Percentiles rank a stretch among this genome's conserved stretches.
phyloP scores from a whole-genome alignment of 2,329 filamentous ascomycete species.

The Elsinoe perseae region DNA sequence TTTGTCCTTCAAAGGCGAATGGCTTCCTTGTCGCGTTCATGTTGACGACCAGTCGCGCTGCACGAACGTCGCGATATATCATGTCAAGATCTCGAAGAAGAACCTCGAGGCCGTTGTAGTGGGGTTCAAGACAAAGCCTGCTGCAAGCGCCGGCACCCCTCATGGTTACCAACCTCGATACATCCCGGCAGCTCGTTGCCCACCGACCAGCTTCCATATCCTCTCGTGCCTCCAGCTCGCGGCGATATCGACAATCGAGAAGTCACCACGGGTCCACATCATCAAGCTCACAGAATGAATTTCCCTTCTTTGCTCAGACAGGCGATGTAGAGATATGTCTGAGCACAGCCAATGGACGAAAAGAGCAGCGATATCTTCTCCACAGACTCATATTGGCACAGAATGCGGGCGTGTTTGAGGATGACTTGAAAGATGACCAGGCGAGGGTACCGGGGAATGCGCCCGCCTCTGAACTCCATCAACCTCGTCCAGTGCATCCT shows the following conservation, averaged over 20 bases:
- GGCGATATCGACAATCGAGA: constrained; percentile 68
- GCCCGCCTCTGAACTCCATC: background rate
- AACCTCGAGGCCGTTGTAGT: background rate
- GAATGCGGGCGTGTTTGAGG: constrained; percentile 90
- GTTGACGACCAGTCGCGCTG: background rate
- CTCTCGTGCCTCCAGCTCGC: constrained; percentile 49
- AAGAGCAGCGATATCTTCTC: constrained; percentile 76
- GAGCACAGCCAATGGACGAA: constrained; percentile 50
- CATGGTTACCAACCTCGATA: constrained; percentile 61
- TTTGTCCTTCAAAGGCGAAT: background rate
- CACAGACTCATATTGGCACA: constrained; percentile 81
- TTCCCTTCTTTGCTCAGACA: constrained; percentile 80
- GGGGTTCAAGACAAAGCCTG: background rate
- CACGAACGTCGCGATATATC: background rate
- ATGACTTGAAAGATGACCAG: constrained; percentile 54
- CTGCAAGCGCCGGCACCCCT: constrained; percentile 10
- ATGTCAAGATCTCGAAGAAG: background rate
- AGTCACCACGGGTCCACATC: constrained; percentile 61
- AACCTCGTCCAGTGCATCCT: constrained; percentile 7
- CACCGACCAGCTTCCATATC: constrained; percentile 58
- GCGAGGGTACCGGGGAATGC: background rate
- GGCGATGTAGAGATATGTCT: constrained; percentile 90
- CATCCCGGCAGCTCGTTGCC: constrained; percentile 27
- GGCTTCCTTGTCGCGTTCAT: background rate
- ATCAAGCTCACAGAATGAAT: constrained; percentile 57